Evolutionary conservation across 192 early-diverging fungal species (phyloP).

Genomic region (Coemansia sp.): DNA sequence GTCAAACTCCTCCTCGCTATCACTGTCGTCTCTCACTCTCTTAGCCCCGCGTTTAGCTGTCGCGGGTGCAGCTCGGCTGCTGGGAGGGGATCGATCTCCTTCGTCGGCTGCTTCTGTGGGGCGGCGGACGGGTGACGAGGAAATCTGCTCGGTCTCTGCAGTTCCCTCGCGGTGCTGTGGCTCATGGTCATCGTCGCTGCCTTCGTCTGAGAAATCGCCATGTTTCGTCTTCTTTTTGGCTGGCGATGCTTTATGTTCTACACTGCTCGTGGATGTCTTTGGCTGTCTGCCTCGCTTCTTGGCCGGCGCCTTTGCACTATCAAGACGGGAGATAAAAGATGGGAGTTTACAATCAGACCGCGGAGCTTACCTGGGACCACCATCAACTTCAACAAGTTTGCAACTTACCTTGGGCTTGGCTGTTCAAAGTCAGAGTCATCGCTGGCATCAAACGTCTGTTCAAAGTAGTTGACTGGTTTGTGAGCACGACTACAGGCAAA

Average conservation of each 20-base stretch:
- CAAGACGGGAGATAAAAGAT: neutral
- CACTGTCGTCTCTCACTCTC: neutral
- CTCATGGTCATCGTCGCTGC: neutral
- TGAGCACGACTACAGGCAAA: conserved; percentile 18
- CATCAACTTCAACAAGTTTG: neutral
- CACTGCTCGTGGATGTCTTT: neutral
- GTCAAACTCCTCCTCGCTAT: conserved; percentile 1
- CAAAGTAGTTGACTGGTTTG: conserved; percentile 39
- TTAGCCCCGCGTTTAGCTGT: conserved; percentile 14
- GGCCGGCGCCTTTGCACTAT: neutral
- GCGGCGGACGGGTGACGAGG: neutral
- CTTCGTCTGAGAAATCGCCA: neutral
- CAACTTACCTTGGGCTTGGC: neutral
- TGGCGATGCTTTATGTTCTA: neutral
- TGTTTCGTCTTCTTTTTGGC: neutral
- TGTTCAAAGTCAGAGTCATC: conserved; percentile 44
- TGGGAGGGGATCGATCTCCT: neutral
- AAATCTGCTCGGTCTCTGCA: neutral
- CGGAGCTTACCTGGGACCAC: neutral
- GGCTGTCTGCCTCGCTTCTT: neutral
- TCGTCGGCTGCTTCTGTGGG: neutral
- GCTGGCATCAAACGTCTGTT: conserved; percentile 16
- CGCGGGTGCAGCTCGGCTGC: neutral
- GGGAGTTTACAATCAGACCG: neutral
- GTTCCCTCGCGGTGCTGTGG: neutral